Evolutionary conservation across 2,329 filamentous ascomycete genomes (phyloP), one percentile per base, ranked within the genome.

Genomic region (Fusarium solani-melongenae): DNA sequence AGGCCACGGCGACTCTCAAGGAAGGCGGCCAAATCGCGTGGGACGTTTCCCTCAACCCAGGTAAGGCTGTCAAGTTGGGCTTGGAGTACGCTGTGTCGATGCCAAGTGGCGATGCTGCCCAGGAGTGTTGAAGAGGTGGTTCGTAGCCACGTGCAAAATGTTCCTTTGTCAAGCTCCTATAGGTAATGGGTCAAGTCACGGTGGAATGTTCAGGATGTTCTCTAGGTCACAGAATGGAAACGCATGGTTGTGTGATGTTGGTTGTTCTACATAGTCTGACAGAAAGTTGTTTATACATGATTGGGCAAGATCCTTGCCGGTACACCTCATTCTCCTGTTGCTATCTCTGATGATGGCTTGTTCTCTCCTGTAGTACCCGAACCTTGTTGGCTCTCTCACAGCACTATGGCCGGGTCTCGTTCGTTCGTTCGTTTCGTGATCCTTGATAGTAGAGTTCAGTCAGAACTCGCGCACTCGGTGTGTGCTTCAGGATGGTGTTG

Each of bases 71-170:
- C 17, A 88, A 87, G 80, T 79, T 93, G 69, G 82, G 82, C 27
- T 77, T 93, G 67, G 89, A 91, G 82, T 93, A 93, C 80, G 86
- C 89, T 68, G 87, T 91, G 20, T 85, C 85, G 24, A 83, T 89
- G 73, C 91, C 91, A 2, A 80, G 80, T 17, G 86, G 86, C 10
- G 88, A 90, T 34, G 33, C 55, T 57, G 73, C 73, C 5, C 64
- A 70, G 15, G 76, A 80, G 60, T 78, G 76, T 66, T 79, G 34
- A 73, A 56, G 6, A 29, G 11, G 3, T 8, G 9, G 10, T 39
- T 12, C 17, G 24, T 33, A 10, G 41, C 29, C 20, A 22, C 9
- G 14, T 55, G 34, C 11, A 8, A 9, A 31, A 22, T 11, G 34
- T 12, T 61, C 15, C 10, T 33, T 20, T 49, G 33, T 10, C 6